A percentile compares a stretch with the other conserved stretches of the same genome.
Conservation (phyloP, 768 basidiomycete genomes). For the Rubroboletus pulcherrimus region DNA sequence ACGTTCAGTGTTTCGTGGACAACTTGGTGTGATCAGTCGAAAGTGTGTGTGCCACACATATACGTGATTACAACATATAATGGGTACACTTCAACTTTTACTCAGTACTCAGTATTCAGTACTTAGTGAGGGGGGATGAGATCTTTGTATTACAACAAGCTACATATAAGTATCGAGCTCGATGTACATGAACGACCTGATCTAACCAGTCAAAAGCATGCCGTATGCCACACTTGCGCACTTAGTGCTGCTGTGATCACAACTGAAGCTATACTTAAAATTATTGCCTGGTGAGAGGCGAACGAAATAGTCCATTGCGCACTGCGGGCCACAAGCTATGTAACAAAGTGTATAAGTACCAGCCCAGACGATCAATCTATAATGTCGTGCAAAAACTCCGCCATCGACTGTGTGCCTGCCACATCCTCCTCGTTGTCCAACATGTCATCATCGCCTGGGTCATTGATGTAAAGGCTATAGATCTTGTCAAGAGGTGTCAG, state of each 20-base stretch:
- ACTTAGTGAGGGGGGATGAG: no score
- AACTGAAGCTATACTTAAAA: neutral
- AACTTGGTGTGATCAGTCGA: neutral
- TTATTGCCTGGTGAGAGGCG: neutral
- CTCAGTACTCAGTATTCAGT: no score
- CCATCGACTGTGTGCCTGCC: neutral
- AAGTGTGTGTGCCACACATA: no score
- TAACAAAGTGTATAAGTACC: neutral
- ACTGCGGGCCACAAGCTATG: neutral
- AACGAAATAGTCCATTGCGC: neutral
- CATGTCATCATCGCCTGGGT: neutral
- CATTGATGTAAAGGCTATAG: neutral
- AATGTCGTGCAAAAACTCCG: neutral
- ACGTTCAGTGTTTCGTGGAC: neutral
- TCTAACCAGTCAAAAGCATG: no score
- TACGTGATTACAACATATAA: no score
- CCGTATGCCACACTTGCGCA: neutral
- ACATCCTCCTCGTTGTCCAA: neutral
- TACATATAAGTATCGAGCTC: no score
- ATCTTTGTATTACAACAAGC: no score
- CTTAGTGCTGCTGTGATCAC: neutral
- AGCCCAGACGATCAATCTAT: neutral
- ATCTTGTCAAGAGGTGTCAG: neutral
- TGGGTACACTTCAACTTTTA: no score
- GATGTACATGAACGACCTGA: no score